phyloP scores from a whole-genome alignment of 2,329 filamentous ascomycete genomes.

The Amesomyces nigricolor region DNA sequence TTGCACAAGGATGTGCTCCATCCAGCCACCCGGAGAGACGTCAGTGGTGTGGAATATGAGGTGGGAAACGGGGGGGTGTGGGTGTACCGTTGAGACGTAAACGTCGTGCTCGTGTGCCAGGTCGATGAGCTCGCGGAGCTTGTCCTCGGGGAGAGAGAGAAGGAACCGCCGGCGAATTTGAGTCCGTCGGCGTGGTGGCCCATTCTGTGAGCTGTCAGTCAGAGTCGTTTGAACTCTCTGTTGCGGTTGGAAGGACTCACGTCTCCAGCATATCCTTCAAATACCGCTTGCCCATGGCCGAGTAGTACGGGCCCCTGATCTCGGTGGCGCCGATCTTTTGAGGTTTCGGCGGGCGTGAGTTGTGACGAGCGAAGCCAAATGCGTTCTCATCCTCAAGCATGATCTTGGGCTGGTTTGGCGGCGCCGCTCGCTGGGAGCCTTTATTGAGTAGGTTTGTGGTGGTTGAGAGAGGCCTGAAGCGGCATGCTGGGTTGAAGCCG shows the following conservation, averaged over 20 bases:
- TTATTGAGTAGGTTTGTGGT: neutral
- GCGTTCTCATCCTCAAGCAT: constrained; percentile 46
- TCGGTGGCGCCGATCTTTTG: constrained; percentile 46
- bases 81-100: constrained; percentile 43
- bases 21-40: constrained; percentile 43
- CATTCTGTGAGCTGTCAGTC: constrained; percentile 35
- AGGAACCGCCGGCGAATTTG: constrained; percentile 50
- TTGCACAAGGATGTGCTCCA: constrained; percentile 48
- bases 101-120: constrained; percentile 44
- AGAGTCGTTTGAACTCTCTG: neutral
- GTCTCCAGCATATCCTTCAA: constrained; percentile 49
- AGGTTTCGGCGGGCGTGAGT: constrained; percentile 43
- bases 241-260: constrained; percentile 25
- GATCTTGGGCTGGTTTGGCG: constrained; percentile 17
- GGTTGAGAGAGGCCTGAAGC: neutral
- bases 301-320: constrained; percentile 52
- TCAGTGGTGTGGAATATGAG: neutral
- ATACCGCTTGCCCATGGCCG: constrained; percentile 48
- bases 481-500: neutral
- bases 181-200: constrained; percentile 49
- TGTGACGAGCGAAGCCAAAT: constrained; percentile 47
- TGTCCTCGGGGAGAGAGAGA: constrained; percentile 43
- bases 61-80: too few relatives aligned
- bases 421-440: neutral
- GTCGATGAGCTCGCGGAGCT: constrained; percentile 42